Percentiles rank a stretch among this genome's conserved stretches.
phyloP scores from a whole-genome alignment of 495 filamentous ascomycete genomes.

The Penicillium canariense region DNA sequence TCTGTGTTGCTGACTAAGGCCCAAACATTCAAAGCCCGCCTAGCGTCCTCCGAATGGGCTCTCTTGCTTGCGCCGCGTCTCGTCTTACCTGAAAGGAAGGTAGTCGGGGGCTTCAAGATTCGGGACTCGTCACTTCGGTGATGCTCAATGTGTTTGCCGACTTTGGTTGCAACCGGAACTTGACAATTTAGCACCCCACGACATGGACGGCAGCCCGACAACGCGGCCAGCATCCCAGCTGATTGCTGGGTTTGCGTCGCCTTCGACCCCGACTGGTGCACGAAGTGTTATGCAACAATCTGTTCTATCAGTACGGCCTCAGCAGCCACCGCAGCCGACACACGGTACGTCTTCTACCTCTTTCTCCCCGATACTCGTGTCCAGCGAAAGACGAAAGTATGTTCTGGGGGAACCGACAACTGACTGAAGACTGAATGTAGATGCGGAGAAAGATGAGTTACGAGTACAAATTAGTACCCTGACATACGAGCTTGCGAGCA shows the following conservation, averaged over 20 bases:
- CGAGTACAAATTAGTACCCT: slow-evolving; percentile 66
- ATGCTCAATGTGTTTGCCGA: neutral
- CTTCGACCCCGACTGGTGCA: slow-evolving; percentile 30
- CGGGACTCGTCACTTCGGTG: neutral
- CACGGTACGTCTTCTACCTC: slow-evolving; percentile 17
- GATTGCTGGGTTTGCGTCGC: slow-evolving; percentile 30
- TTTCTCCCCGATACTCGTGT: neutral
- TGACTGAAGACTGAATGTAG: slow-evolving; percentile 18
- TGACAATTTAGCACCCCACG: neutral
- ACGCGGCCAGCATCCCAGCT: slow-evolving; percentile 34
- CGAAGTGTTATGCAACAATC: slow-evolving; percentile 30
- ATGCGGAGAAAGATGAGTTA: slow-evolving; percentile 62
- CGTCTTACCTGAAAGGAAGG: neutral
- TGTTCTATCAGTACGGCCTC: slow-evolving; percentile 24
- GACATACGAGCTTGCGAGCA: slow-evolving; percentile 66
- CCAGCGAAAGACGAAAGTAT: neutral
- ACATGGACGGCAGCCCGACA: slow-evolving; percentile 35
- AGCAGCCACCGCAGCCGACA: slow-evolving; percentile 19
- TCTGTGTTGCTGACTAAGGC: slow-evolving; percentile 35
- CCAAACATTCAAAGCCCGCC: slow-evolving; percentile 19
- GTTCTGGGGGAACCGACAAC: slow-evolving; percentile 10
- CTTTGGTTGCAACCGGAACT: neutral
- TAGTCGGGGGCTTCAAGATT: neutral
- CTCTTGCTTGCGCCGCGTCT: slow-evolving; percentile 3
- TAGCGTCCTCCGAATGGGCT: neutral